Base-by-base conservation (phyloP, 257 asterid genomes). In the Rhazya stricta region DNA sequence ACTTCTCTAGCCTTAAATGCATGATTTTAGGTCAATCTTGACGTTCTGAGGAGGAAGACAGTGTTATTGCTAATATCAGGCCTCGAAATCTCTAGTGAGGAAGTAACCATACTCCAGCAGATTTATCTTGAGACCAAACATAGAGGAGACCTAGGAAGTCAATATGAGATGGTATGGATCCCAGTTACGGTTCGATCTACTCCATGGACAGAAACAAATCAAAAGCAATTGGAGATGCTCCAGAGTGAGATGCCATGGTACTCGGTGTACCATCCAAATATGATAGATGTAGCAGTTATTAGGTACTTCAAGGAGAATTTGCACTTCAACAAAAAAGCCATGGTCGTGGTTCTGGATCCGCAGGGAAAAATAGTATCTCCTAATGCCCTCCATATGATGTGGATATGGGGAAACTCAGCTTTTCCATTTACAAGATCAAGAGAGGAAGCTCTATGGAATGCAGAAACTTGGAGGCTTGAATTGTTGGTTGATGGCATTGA, bases 361-460 rank as follows among this genome's bases (percentile, higher is more conserved):
- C 60, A 27, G 10, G 81, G 77, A 30, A 72, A 72, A 32, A 23
- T 78, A 15, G 74, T 45, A 21, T 1, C 36, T 23, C 68, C 45
- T 5, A 72, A 78, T 65, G 81, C 81, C 16, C 21, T 78, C 51
- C 81, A 53, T 36, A 72, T 72, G 81, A 10, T 72, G 19, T 78
- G 77, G 74, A 78, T 72, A 48, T 78, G 81, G 77, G 53, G 74
- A 62, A 48, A 3, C 42, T 0, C 7, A 1, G 77, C 77, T 3
- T 81, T 19, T 36, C 84, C 84, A 8, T 80, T 76, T 62, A 76
- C 78, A 18, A 34, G 11, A 3, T 8, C 4, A 3, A 72, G 50
- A 46, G 81, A 80, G 19, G 74, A 57, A 51, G 45, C 69, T 27
- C 36, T 71, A 1, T 80, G 84, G 84, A 68, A 23, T 21, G 66